Percentiles rank a stretch among this genome's conserved stretches.
phyloP scores from a whole-genome alignment of 306 rosid species.

The Luffa aegyptiaca region DNA sequence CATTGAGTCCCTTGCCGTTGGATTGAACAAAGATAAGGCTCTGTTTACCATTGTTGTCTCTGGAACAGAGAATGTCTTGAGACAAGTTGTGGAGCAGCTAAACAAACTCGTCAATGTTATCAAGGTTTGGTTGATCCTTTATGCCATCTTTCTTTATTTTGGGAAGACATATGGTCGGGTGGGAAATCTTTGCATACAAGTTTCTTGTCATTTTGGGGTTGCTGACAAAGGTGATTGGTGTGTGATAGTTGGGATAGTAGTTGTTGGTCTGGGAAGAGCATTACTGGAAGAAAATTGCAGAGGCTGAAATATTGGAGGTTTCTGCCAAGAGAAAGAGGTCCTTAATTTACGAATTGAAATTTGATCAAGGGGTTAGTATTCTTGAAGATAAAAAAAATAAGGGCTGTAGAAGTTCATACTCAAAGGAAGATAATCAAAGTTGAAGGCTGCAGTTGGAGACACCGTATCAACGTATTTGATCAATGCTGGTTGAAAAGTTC shows the following conservation, averaged over 20 bases:
- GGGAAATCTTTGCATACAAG: not conserved
- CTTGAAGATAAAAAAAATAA: not conserved
- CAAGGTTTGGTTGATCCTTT: conserved; percentile 21
- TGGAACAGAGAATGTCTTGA: conserved; percentile 41
- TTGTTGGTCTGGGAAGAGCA: not conserved
- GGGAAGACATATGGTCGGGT: not conserved
- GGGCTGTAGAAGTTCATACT: not conserved
- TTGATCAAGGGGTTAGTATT: not conserved
- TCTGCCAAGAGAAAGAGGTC: not conserved
- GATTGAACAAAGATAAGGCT: conserved; percentile 52
- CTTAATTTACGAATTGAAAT: not conserved
- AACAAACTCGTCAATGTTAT: conserved; percentile 55
- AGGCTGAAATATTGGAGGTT: not conserved
- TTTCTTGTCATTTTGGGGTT: not conserved
- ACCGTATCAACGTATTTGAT: not conserved
- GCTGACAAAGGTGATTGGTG: not conserved
- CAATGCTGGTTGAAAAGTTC: not conserved
- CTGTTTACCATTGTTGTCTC: conserved; percentile 53
- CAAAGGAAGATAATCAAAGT: not conserved
- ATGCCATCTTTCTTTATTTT: not conserved
- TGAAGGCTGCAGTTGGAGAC: not conserved
- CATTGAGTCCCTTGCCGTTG: conserved; percentile 57
- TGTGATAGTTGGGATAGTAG: not conserved
- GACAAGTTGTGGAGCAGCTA: conserved; percentile 52
- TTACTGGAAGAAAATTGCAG: not conserved